Conservation (phyloP, 2,329 filamentous ascomycete species). For the Chalaropsis thielavioides region DNA sequence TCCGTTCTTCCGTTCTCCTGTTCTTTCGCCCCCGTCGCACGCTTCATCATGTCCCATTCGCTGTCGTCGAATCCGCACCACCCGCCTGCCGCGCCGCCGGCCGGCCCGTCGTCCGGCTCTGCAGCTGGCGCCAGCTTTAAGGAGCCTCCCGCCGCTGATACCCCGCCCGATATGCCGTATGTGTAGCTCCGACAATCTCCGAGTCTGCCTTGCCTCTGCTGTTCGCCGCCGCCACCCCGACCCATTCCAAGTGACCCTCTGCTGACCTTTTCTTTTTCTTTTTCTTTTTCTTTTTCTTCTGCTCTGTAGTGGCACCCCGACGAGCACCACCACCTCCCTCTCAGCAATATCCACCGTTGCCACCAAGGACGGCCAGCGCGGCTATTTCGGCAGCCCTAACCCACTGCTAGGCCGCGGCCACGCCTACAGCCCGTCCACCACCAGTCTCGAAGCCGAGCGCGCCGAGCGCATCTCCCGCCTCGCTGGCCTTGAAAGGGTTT, state of each 20-base stretch:
- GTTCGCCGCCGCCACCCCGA: not conserved
- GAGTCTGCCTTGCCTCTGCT: not conserved
- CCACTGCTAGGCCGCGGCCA: conserved; percentile 42
- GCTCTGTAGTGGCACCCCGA: conserved; percentile 63
- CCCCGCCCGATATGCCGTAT: conserved; percentile 81
- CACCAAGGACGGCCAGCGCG: conserved; percentile 91
- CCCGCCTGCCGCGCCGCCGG: not conserved
- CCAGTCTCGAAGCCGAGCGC: conserved; percentile 76
- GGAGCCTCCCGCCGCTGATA: conserved; percentile 47
- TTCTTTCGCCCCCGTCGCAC: conserved; percentile 30
- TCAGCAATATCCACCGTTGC: conserved; percentile 85
- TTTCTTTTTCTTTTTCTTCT: not conserved
- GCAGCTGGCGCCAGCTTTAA: not conserved
- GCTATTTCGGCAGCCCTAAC: conserved; percentile 41
- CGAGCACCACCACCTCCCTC: conserved; percentile 80
- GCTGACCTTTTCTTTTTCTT: not conserved
- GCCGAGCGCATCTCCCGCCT: conserved; percentile 91
- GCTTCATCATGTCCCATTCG: conserved; percentile 13
- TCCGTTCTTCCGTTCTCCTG: conserved; percentile 70
- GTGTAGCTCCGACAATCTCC: conserved; percentile 25
- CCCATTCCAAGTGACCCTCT: not conserved
- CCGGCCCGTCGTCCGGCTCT: not conserved
- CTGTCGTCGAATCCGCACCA: not conserved
- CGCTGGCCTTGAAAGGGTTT: conserved; percentile 77
- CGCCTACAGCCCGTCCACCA: conserved; percentile 45